Base-by-base conservation (phyloP, 345 rosid genomes). In the Rubroshorea leprosula region DNA sequence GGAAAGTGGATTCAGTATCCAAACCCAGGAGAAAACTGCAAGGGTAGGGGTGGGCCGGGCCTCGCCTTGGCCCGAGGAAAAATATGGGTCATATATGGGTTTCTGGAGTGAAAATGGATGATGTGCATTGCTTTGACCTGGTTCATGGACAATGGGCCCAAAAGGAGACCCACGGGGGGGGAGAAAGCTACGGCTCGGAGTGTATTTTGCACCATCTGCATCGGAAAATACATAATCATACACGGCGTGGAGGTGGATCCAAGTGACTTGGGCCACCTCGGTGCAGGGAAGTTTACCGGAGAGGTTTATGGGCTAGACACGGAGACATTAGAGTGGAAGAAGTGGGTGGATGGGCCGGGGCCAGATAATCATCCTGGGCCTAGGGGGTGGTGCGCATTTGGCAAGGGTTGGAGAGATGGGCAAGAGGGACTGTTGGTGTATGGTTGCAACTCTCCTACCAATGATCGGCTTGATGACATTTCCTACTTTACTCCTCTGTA, bases 61-160 rank as follows among this genome's bases (percentile, higher is more conserved):
- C 68, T 86, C 1, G 89, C 63, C 3, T 85, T 81, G n/a, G 78
- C 68, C 24, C 55, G 54, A 49, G 90, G 84, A 0, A 91, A 77
- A 69, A 80, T 88, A 39, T 88, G 95, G 98, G 92, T 88, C 15
- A 90, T 91, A 1, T 86, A 84, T 53, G 96, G 98, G 20, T 91
- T 88, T 22, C 92, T 0, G 98, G 98, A 15, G 38, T 60, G 68
- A 96, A 88, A 60, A 57, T 60, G 6, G 95, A 91, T 27, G 98
- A 91, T 50, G 84, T 86, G 16, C 83, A 84, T 62, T 74, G 72
- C 64, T 91, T 74, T 49, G 89, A 88, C 55, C 90, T 73, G 14
- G 78, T 54, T 10, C 65, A 55, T 16, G 68, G 64, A 15, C 64
- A 72, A 23, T 91, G 98, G 98, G 64, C 67, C 64, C 86, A 79